phyloP scores from a whole-genome alignment of 441 rosid species.

The Lepidium campestre region DNA sequence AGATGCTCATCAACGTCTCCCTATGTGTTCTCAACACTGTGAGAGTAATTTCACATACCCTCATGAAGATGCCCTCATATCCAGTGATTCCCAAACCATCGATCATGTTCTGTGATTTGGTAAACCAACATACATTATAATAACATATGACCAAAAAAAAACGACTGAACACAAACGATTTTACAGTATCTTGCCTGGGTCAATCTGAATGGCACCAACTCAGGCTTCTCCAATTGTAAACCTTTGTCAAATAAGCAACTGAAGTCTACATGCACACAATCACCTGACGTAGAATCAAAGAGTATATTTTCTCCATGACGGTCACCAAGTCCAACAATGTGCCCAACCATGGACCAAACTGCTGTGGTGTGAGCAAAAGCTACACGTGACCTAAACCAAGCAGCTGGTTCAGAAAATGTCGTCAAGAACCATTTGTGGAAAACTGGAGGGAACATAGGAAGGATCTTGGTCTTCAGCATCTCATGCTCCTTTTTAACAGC shows the following conservation, averaged over 20 bases:
- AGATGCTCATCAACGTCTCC: constrained; percentile 96
- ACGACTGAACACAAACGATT: background rate
- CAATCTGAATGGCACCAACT: constrained; percentile 96
- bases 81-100: constrained; percentile 99
- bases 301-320: constrained; percentile 99
- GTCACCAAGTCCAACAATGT: constrained; percentile 97
- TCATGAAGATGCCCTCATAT: constrained; percentile 86
- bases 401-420: constrained; percentile 99
- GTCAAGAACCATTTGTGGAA: constrained; percentile 96
- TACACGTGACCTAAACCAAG: constrained; percentile 98
- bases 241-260: constrained; percentile 99
- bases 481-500: constrained; percentile 83
- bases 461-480: constrained; percentile 89
- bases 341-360: constrained; percentile 99
- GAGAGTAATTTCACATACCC: constrained; percentile 89
- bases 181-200: constrained; percentile 64
- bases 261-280: constrained; percentile 98
- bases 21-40: constrained; percentile 85
- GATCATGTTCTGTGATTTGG: constrained; percentile 74
- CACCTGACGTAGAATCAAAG: constrained; percentile 97
- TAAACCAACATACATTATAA: background rate
- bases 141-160: background rate
- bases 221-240: constrained; percentile 97
- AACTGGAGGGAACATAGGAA: constrained; percentile 96
- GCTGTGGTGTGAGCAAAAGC: constrained; percentile 99